Base-by-base conservation (phyloP, 495 filamentous ascomycete genomes). In the Apodospora peruviana region DNA sequence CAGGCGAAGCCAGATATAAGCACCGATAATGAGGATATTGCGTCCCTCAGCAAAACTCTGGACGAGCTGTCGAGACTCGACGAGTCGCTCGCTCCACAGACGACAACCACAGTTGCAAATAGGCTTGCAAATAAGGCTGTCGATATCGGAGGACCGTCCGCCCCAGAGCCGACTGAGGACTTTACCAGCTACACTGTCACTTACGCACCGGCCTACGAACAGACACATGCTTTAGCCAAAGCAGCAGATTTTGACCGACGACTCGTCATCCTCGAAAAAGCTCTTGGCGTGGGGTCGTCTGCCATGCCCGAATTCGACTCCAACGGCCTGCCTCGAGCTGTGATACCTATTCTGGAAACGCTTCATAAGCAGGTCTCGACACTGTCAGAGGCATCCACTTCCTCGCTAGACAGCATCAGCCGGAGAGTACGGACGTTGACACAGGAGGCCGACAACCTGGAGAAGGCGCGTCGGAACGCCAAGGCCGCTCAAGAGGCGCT, bases 181-280 rank as follows among this genome's bases (percentile, higher is more conserved):
- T 19, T 55, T 38, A 59, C 65, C 27, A 74, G 70, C 27, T 81
- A 82, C 63, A 80, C 72, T 12, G 64, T 81, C 47, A 76, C 72
- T 50, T 74, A 80, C 56, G 68, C 74, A 51, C 68, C 86, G 40
- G 60, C 69, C 23, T 82, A 81, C 50, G 72, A 83, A 40, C 72
- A 82, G 55, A 79, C 72, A 9, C 81, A 83, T 58, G 73, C 85
- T 17, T 76, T 96, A 11, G 80, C 84, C 17, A 86, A 88, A 58
- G 88, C 88, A 5, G 88, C 90, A 20, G 87, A 91, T 47, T 95
- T 97, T 51, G 93, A 96, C 61, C 72, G 77, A 25, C 83, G 93
- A 4, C 75, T 99, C 3, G 70, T 84, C 0, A 58, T 84, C 7
- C 72, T 99, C 25, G 93, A 99, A 68, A 82, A 81, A 42, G 78